Percentiles rank a stretch among this genome's conserved stretches.
Evolutionary conservation across 2,329 filamentous ascomycete species (phyloP).

Genomic region (Exophiala oligosperma): DNA sequence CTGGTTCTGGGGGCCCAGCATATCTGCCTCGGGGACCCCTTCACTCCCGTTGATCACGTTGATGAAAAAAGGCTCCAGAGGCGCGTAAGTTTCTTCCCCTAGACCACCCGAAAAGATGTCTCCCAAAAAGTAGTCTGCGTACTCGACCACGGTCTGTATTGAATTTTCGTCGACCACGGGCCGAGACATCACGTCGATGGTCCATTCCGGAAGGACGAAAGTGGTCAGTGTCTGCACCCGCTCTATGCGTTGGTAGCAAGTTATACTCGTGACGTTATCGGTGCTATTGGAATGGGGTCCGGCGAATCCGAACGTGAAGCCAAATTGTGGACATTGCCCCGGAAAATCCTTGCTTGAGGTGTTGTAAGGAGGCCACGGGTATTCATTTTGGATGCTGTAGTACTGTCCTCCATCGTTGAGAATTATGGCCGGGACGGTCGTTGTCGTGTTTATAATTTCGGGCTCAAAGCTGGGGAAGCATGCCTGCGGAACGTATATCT

Average conservation of each 20-base stretch:
- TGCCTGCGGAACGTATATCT: not conserved
- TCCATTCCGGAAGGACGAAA: not conserved
- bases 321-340: conserved; percentile 12
- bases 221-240: not conserved
- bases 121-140: not conserved
- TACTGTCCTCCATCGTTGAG: not conserved
- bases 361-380: not conserved
- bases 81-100: not conserved
- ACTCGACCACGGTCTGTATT: not conserved
- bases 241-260: conserved; percentile 16
- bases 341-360: not conserved
- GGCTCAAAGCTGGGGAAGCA: not conserved
- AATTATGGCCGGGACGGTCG: not conserved
- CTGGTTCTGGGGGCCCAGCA: not conserved
- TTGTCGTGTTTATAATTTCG: not conserved
- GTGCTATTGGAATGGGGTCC: conserved; percentile 1
- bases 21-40: not conserved
- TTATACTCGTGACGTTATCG: conserved; percentile 8
- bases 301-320: conserved; percentile 14
- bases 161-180: not conserved
- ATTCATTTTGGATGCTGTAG: not conserved
- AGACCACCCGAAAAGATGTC: not conserved
- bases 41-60: not conserved
- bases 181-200: not conserved
- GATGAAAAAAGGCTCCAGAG: not conserved